Conservation (phyloP, 1,284 basidiomycete genomes). For the Schizopora paradoxa region DNA sequence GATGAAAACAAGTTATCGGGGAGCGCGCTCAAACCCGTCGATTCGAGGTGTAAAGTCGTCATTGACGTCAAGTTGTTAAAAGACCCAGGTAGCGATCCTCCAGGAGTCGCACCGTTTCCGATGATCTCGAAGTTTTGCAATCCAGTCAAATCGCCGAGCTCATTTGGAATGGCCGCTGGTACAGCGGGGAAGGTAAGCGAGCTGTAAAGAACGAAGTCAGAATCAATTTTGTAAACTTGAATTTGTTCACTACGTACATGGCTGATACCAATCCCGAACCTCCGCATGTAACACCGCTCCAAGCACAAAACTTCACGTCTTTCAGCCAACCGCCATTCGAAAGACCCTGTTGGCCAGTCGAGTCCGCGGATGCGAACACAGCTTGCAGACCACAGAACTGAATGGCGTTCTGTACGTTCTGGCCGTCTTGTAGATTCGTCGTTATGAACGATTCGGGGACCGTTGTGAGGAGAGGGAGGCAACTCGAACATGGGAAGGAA, state of each 20-base stretch:
- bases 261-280: constrained; percentile 36
- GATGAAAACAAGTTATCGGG: constrained; percentile 33
- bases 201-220: constrained; percentile 24
- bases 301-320: constrained; percentile 42
- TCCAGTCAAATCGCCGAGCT: constrained; percentile 37
- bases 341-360: constrained; percentile 35
- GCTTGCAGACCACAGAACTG: constrained; percentile 50
- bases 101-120: constrained; percentile 39
- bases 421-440: constrained; percentile 28
- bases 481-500: constrained; percentile 44
- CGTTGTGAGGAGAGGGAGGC: constrained; percentile 36
- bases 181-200: constrained; percentile 43
- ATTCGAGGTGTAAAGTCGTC: constrained; percentile 38
- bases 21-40: constrained; percentile 39
- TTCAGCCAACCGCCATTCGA: constrained; percentile 43
- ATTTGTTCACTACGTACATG: constrained; percentile 33
- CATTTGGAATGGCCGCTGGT: constrained; percentile 39
- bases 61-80: constrained; percentile 37
- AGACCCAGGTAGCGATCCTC: constrained; percentile 36
- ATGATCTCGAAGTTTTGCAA: constrained; percentile 37
- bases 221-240: background rate
- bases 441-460: constrained; percentile 34
- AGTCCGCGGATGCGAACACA: constrained; percentile 40
- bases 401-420: constrained; percentile 32
- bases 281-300: constrained; percentile 44